Percentiles rank a stretch among this genome's conserved stretches.
These are phyloP conservation scores for Cenococcum geophilum DNA, from an alignment of 495 filamentous ascomycete species.

Conservation along the genomic window DNA sequence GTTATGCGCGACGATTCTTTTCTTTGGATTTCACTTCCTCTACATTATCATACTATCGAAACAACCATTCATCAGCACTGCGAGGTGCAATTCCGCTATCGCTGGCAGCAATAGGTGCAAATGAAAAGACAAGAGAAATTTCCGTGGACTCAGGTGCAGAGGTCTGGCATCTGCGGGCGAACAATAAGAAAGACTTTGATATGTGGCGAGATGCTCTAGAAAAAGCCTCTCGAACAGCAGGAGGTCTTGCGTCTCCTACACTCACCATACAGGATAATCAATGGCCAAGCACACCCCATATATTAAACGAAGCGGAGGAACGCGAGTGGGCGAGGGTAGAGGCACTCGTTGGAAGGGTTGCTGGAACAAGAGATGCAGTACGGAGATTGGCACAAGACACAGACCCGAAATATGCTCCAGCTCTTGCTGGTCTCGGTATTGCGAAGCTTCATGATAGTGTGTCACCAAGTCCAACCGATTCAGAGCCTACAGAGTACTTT, in stretches of 20 bases:
- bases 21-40: constrained; percentile 86
- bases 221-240: constrained; percentile 48
- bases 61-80: constrained; percentile 80
- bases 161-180: constrained; percentile 90
- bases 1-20: constrained; percentile 88
- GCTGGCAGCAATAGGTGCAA: constrained; percentile 81
- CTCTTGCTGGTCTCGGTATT: constrained; percentile 26
- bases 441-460: constrained; percentile 26
- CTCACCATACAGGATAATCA: constrained; percentile 14
- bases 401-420: constrained; percentile 52
- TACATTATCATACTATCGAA: constrained; percentile 92
- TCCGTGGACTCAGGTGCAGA: constrained; percentile 96
- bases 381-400: constrained; percentile 77
- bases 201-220: constrained; percentile 85
- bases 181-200: constrained; percentile 72
- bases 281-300: constrained; percentile 8
- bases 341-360: constrained; percentile 69
- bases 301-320: constrained; percentile 52
- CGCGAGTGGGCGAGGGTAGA: constrained; percentile 82
- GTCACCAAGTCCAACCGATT: constrained; percentile 35
- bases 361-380: constrained; percentile 83
- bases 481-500: constrained; percentile 40
- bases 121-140: constrained; percentile 80
- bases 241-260: constrained; percentile 20
- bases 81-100: constrained; percentile 88